A percentile compares a stretch with the other conserved stretches of the same genome.
These are phyloP conservation scores for Scheffersomyces segobiensis DNA, from an alignment of 1,139 yeast genomes.

Conservation along the genomic window DNA sequence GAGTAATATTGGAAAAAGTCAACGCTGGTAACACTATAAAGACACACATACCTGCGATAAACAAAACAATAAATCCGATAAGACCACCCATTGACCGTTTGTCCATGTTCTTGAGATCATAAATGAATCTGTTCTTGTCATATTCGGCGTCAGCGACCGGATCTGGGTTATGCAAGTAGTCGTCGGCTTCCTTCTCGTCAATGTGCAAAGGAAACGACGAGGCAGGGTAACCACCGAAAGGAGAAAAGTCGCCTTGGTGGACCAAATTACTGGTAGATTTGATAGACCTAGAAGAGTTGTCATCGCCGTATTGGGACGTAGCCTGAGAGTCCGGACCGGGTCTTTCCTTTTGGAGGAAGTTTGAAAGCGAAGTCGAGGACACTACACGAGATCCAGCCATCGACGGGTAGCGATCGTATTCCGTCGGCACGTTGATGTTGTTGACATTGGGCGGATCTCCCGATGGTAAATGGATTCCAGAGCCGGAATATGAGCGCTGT, in stretches of 20 bases:
- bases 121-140: conserved; percentile 60
- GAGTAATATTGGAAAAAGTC: conserved; percentile 67
- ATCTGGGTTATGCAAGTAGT: conserved; percentile 89
- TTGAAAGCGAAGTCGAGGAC: conserved; percentile 14
- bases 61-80: conserved; percentile 55
- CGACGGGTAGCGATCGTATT: conserved; percentile 19
- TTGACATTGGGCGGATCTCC: conserved; percentile 6
- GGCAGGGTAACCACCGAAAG: conserved; percentile 95
- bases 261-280: conserved; percentile 11
- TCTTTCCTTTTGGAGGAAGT: conserved; percentile 10
- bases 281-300: conserved; percentile 3
- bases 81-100: conserved; percentile 58
- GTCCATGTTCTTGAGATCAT: conserved; percentile 64
- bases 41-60: conserved; percentile 60
- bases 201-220: conserved; percentile 79
- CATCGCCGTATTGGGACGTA: conserved; percentile 2
- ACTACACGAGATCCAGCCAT: conserved; percentile 17
- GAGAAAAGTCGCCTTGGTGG: conserved; percentile 50
- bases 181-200: conserved; percentile 91
- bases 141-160: conserved; percentile 83
- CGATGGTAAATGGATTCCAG: background rate
- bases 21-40: conserved; percentile 74
- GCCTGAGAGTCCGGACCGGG: conserved; percentile 6
- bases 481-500: conserved; percentile 1
- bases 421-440: conserved; percentile 12